Base-by-base conservation (phyloP, 495 filamentous ascomycete species). In the Podospora comata region DNA sequence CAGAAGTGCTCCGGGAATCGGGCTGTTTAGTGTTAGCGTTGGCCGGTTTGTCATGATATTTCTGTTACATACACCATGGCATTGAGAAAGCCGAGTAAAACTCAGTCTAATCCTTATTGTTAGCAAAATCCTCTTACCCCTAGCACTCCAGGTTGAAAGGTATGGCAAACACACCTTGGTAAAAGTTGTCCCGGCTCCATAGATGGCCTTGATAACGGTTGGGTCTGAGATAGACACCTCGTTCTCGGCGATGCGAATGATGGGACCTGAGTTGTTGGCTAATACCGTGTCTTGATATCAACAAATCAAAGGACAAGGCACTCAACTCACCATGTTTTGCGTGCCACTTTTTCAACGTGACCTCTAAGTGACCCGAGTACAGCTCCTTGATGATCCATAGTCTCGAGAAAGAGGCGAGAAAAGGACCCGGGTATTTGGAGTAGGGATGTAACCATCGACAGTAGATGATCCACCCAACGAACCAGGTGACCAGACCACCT, bases 211-310 rank as follows among this genome's bases (percentile, higher is more conserved):
- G 32, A 67, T 16, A 5, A 58, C 65, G 1, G n/a, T 16, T 4
- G 60, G 44, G 28, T 71, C 69, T 5, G 53, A 20, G 55, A 71
- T 63, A 27, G 27, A 16, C 26, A 71, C 54, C 28, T 68, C 62
- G 60, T 66, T 34, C 0, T 66, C 62, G 9, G 62, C 66, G 20
- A 71, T 32, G 0, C 69, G 56, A 34, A 71, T 64, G 19, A 71
- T 71, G 5, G 69, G 66, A 3, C 79, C 65, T 53, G 55, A 34
- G 4, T 59, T 60, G 4, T 64, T 27, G 18, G 59, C 28, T 13
- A 1, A 61, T 0, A 11, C 13, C 4, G 2, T 58, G n/a, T 26
- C 18, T 11, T 18, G 18, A 2, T 5, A 16, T 32, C 19, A 18
- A 30, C 15, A 18, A 61, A 3, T 19, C 27, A 26, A 7, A 61